Evolutionary conservation across 345 rosid genomes (phyloP).

Genomic region (Eucalyptus guilfoylei): DNA sequence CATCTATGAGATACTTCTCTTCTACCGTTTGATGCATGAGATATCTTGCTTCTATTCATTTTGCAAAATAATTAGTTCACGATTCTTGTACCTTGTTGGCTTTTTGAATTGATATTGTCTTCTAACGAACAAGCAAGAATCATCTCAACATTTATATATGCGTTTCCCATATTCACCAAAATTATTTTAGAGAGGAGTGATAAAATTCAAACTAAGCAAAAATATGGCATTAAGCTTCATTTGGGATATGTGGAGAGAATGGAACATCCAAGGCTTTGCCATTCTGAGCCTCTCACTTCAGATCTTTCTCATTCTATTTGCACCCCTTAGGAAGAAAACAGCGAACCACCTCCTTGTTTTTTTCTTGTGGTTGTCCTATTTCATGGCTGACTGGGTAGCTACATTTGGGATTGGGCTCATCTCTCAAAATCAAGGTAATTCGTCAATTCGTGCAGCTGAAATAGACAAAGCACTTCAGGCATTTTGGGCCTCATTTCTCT

Average conservation of each 20-base stretch:
- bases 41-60: no score
- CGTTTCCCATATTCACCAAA: no score
- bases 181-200: not conserved
- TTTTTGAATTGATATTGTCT: not conserved
- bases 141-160: no score
- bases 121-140: not conserved
- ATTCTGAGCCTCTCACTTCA: not conserved
- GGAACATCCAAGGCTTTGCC: not conserved
- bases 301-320: not conserved
- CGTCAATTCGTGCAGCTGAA: fast-evolving
- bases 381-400: not conserved
- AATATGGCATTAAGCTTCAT: not conserved
- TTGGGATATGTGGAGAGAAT: fast-evolving
- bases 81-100: not conserved
- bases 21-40: not conserved
- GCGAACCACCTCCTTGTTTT: fast-evolving
- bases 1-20: not conserved
- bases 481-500: not conserved
- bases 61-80: not conserved
- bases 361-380: not conserved
- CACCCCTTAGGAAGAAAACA: not conserved
- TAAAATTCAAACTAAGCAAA: not conserved
- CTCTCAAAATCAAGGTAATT: not conserved
- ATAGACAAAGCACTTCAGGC: fast-evolving
- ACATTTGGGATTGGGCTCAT: fast-evolving